A percentile compares a stretch with the other conserved stretches of the same genome.
These are phyloP conservation scores for Eucalyptus paniculata DNA, from an alignment of 345 rosid species.

Conservation along the genomic window DNA sequence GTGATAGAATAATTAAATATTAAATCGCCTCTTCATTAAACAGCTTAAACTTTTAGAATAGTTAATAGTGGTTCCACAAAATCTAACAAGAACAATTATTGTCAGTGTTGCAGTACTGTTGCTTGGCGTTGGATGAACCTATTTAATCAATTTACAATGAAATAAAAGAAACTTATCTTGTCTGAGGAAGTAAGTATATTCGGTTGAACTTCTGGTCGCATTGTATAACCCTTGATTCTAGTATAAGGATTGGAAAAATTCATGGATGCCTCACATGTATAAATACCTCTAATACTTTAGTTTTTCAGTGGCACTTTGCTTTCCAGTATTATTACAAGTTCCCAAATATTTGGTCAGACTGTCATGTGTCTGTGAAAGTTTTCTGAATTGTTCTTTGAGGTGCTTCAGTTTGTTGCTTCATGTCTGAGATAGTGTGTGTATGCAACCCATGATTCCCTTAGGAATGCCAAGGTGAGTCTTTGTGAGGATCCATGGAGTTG, in stretches of 20 bases:
- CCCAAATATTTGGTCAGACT: neutral
- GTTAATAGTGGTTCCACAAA: too few species aligned
- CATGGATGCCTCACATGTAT: neutral
- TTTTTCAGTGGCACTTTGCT: neutral
- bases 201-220: neutral
- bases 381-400: neutral
- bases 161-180: neutral
- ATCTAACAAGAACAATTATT: neutral
- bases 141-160: neutral
- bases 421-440: neutral
- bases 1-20: too few species aligned
- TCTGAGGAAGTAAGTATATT: neutral
- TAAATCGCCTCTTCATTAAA: too few species aligned
- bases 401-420: neutral
- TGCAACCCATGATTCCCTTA: neutral
- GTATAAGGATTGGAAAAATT: neutral
- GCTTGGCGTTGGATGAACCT: neutral
- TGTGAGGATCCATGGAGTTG: neutral
- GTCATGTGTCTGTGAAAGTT: neutral
- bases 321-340: neutral
- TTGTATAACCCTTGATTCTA: neutral
- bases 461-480: neutral
- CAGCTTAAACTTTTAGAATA: too few species aligned
- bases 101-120: neutral
- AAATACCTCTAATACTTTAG: neutral